These are phyloP conservation scores for Asterionellopsis glacialis DNA, from an alignment of 108 stramenopile species.

Conservation along the genomic window DNA sequence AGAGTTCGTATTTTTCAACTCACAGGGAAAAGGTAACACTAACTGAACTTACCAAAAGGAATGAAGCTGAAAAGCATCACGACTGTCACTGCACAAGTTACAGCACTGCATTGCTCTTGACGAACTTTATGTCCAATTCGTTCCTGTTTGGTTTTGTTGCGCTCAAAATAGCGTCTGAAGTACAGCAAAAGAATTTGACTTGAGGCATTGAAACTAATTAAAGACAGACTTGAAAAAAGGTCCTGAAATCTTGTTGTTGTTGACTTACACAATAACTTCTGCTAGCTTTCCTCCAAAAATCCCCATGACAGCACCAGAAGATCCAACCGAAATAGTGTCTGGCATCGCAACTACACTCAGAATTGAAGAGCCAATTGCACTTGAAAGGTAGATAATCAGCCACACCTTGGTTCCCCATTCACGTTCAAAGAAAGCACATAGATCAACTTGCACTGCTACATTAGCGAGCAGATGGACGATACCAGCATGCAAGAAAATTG, in stretches of 20 bases:
- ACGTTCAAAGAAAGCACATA: conserved; percentile 67
- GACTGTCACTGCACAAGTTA: conserved; percentile 56
- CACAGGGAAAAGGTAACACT: conserved; percentile 3
- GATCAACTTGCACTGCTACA: conserved; percentile 73
- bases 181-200: too few species aligned
- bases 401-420: conserved; percentile 78
- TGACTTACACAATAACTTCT: conserved; percentile 39
- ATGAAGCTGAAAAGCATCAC: conserved; percentile 56
- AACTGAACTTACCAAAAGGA: conserved; percentile 32
- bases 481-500: conserved; percentile 80
- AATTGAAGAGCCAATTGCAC: conserved; percentile 54
- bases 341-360: conserved; percentile 65
- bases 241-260: too few species aligned
- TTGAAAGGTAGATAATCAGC: conserved; percentile 62
- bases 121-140: conserved; percentile 55
- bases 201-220: too few species aligned
- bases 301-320: conserved; percentile 81
- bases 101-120: conserved; percentile 60
- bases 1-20: not conserved
- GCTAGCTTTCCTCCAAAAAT: conserved; percentile 78
- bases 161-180: conserved; percentile 47
- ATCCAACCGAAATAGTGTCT: conserved; percentile 70
- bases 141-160: conserved; percentile 35
- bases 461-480: conserved; percentile 75
- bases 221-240: too few species aligned